phyloP scores from a whole-genome alignment of 148 eudicot species.

The Rhododendron mucronatum region DNA sequence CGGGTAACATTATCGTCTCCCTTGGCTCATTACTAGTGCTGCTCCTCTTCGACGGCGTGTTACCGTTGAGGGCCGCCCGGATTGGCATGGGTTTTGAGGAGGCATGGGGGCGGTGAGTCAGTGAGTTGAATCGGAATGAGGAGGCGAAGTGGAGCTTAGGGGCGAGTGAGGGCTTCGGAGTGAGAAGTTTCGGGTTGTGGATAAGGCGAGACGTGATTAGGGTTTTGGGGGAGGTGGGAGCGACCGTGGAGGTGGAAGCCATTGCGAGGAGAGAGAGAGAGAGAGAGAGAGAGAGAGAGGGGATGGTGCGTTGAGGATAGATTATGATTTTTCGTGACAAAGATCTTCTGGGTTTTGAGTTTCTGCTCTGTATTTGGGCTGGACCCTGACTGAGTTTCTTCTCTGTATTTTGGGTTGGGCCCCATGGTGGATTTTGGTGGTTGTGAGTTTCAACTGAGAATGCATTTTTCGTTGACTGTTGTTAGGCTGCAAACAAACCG shows the following conservation, averaged over 20 bases:
- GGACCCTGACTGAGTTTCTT: not conserved
- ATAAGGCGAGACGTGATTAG: constrained; percentile 8
- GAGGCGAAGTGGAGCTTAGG: constrained; percentile 6
- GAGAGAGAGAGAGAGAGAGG: not conserved
- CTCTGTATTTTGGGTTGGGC: too few relatives aligned
- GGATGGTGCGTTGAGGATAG: not conserved
- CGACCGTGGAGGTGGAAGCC: not conserved
- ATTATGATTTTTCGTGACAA: not conserved
- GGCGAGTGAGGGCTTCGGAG: constrained; percentile 13
- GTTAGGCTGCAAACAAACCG: not conserved
- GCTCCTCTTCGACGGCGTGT: constrained; percentile 32
- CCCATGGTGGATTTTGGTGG: not conserved
- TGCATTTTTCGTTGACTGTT: not conserved
- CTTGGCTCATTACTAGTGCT: constrained; percentile 46
- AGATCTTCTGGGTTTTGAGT: not conserved
- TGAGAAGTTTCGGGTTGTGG: constrained; percentile 37
- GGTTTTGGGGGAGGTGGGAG: not conserved
- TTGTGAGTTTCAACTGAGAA: not conserved
- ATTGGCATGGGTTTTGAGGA: not conserved
- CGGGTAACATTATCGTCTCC: constrained; percentile 83
- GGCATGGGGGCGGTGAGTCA: not conserved
- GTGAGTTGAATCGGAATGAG: constrained; percentile 4
- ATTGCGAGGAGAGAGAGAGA: not conserved
- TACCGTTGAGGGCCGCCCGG: constrained; percentile 34
- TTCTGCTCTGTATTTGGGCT: not conserved